These are phyloP conservation scores for Pichia sp. DNA, from an alignment of 1,139 yeast species.

Conservation along the genomic window DNA sequence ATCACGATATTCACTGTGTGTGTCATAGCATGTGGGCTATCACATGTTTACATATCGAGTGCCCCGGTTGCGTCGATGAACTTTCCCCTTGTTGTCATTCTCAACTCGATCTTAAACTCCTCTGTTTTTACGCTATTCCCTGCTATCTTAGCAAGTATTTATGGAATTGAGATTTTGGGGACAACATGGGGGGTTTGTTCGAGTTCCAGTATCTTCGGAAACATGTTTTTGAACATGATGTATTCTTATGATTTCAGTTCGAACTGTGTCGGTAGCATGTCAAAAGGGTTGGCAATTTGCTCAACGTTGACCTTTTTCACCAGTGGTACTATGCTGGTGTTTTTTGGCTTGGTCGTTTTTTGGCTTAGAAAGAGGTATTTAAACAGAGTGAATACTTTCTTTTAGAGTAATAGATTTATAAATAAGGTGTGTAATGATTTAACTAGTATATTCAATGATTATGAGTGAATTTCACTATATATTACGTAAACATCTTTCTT, in stretches of 20 bases:
- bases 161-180: slow-evolving; percentile 33
- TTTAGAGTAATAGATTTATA: slow-evolving; percentile 16
- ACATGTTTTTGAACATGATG: slow-evolving; percentile 26
- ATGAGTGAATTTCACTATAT: neutral
- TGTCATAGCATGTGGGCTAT: slow-evolving; percentile 26
- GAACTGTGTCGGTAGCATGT: slow-evolving; percentile 22
- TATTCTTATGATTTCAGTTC: slow-evolving; percentile 28
- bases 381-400: slow-evolving; percentile 24
- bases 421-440: neutral
- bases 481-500: neutral
- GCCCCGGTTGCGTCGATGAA: slow-evolving; percentile 23
- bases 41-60: slow-evolving; percentile 30
- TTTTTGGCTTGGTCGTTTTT: slow-evolving; percentile 24
- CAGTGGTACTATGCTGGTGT: slow-evolving; percentile 24
- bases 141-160: slow-evolving; percentile 32
- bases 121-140: slow-evolving; percentile 32
- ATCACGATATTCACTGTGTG: slow-evolving; percentile 25
- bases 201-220: slow-evolving; percentile 30
- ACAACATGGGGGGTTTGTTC: slow-evolving; percentile 34
- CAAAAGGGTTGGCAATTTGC: slow-evolving; percentile 28
- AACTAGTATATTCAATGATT: neutral
- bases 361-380: slow-evolving; percentile 23
- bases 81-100: slow-evolving; percentile 22
- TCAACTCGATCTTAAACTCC: slow-evolving; percentile 30
- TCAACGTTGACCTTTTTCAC: slow-evolving; percentile 31